phyloP scores from a whole-genome alignment of 495 filamentous ascomycete genomes.

The Friedmanniomyces simplex region DNA sequence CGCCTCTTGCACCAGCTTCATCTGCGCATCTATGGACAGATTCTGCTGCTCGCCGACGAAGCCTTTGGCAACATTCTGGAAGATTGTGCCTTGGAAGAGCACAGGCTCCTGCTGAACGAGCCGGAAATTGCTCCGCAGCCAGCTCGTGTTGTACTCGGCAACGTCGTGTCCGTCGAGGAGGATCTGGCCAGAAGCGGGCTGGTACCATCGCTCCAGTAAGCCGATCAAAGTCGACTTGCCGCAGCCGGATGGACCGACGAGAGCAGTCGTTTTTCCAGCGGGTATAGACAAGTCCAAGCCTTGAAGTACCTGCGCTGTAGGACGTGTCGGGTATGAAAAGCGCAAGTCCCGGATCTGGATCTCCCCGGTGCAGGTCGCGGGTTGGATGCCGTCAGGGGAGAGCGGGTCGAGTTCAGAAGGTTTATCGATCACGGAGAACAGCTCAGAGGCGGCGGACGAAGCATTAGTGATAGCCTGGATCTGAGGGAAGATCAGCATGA shows the following conservation, averaged over 20 bases:
- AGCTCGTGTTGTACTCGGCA: conserved; percentile 15
- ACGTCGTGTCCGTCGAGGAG: conserved; percentile 16
- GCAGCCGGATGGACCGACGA: conserved; percentile 27
- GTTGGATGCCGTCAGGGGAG: conserved; percentile 20
- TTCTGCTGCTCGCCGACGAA: conserved; percentile 17
- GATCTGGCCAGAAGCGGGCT: conserved; percentile 20
- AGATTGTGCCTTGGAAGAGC: conserved; percentile 23
- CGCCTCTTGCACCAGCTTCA: conserved; percentile 22
- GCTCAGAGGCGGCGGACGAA: conserved; percentile 30
- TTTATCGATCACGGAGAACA: conserved; percentile 33
- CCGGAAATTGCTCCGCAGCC: conserved; percentile 20
- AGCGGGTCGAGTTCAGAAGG: conserved; percentile 29
- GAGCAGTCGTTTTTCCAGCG: conserved; percentile 26
- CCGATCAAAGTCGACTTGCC: conserved; percentile 30
- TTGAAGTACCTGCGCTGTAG: conserved; percentile 19
- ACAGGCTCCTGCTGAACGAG: conserved; percentile 25
- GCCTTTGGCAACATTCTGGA: conserved; percentile 21
- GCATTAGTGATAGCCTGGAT: conserved; percentile 30
- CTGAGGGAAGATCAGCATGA: conserved; percentile 8
- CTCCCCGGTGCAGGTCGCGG: conserved; percentile 17
- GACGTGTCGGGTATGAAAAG: conserved; percentile 27
- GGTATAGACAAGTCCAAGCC: conserved; percentile 20
- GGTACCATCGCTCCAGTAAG: conserved; percentile 25
- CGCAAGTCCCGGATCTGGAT: conserved; percentile 19
- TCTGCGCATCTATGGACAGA: conserved; percentile 9